A percentile compares a stretch with the other conserved stretches of the same genome.
Evolutionary conservation across 257 asterid genomes (phyloP).

Genomic region (Lycium ferocissimum): DNA sequence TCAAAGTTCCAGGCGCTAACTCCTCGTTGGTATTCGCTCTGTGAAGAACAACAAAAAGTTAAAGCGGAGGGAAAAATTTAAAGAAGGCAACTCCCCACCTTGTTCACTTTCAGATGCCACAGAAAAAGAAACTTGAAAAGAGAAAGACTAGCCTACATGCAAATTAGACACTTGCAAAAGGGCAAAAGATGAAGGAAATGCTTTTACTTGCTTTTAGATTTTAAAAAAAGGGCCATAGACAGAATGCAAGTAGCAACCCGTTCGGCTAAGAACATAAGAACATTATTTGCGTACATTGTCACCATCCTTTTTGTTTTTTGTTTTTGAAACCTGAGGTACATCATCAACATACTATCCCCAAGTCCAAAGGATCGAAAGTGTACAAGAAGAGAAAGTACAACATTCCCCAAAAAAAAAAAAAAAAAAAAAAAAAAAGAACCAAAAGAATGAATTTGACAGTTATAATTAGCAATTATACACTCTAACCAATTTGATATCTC

Average conservation of each 20-base stretch:
- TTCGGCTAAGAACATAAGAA: neutral
- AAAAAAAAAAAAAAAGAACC: neutral
- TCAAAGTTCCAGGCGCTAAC: conserved; percentile 99
- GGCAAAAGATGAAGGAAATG: conserved; percentile 20
- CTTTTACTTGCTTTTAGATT: conserved; percentile 17
- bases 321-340: neutral
- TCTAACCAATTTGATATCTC: neutral
- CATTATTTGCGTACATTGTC: neutral
- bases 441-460: conserved; percentile 9
- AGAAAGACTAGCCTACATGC: neutral
- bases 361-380: neutral
- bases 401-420: neutral
- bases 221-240: neutral
- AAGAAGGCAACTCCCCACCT: neutral
- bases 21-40: conserved; percentile 99
- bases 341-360: conserved; percentile 25
- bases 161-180: conserved; percentile 11
- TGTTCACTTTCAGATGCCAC: conserved; percentile 21
- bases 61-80: neutral
- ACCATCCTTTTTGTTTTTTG: neutral
- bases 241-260: neutral
- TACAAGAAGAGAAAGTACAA: neutral
- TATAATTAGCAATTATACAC: conserved; percentile 1
- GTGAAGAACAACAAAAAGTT: conserved; percentile 38
- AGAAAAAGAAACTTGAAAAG: conserved; percentile 10